Evolutionary conservation across 345 rosid species (phyloP).

Genomic region (Gossypium anomalum): DNA sequence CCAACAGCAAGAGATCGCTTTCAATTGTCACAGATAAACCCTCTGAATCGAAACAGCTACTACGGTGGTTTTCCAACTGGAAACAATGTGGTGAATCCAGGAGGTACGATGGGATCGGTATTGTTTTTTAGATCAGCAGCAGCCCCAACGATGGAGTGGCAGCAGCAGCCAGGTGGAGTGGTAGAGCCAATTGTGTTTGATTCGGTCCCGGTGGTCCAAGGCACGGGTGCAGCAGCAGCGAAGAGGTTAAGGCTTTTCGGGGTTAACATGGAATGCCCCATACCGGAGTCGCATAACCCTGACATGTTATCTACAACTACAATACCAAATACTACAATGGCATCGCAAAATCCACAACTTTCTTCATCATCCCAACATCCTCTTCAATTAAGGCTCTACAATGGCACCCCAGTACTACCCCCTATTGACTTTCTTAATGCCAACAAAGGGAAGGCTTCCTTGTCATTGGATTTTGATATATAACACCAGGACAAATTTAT

Average conservation of each 20-base stretch:
- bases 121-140: slow-evolving; percentile 28
- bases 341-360: slow-evolving; percentile 18
- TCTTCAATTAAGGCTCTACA: slow-evolving; percentile 40
- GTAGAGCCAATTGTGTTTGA: slow-evolving; percentile 36
- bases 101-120: slow-evolving; percentile 27
- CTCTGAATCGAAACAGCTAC: slow-evolving; percentile 19
- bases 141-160: slow-evolving; percentile 27
- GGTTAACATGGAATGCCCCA: slow-evolving; percentile 90
- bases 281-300: slow-evolving; percentile 29
- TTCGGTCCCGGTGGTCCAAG: slow-evolving; percentile 66
- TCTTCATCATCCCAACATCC: slow-evolving; percentile 26
- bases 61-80: slow-evolving; percentile 21
- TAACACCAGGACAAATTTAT: background rate
- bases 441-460: slow-evolving; percentile 36
- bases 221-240: slow-evolving; percentile 52
- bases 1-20: slow-evolving; percentile 21
- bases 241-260: slow-evolving; percentile 87
- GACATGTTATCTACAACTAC: slow-evolving; percentile 31
- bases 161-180: slow-evolving; percentile 12
- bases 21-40: slow-evolving; percentile 12
- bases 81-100: slow-evolving; percentile 26
- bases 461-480: slow-evolving; percentile 45
- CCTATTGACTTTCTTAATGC: slow-evolving; percentile 25
- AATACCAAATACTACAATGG: slow-evolving; percentile 20
- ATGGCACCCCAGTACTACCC: slow-evolving; percentile 26